Percentiles rank a stretch among this genome's conserved stretches.
phyloP scores from a whole-genome alignment of 129 eudicot genomes.

The Artemisia tridentata region DNA sequence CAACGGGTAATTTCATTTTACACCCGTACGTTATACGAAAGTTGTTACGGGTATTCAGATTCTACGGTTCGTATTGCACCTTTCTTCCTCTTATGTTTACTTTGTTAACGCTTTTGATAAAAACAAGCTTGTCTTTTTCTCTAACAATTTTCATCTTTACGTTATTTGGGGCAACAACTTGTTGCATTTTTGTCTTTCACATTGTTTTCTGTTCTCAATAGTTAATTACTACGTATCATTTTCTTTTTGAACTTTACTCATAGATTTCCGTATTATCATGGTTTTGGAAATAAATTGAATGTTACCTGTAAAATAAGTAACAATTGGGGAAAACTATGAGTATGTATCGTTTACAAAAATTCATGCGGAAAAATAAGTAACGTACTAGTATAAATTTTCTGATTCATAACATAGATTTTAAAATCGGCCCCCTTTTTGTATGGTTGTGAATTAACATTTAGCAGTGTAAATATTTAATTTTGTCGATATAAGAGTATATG shows the following conservation, averaged over 20 bases:
- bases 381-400: too few relatives aligned
- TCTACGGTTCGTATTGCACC: slow-evolving; percentile 30
- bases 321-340: background rate
- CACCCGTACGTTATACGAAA: slow-evolving; percentile 22
- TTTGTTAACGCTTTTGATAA: slow-evolving; percentile 21
- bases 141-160: slow-evolving; percentile 37
- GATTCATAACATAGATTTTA: too few relatives aligned
- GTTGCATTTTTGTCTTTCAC: slow-evolving; percentile 30
- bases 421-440: too few relatives aligned
- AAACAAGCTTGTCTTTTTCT: slow-evolving; percentile 39
- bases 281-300: background rate
- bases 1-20: slow-evolving; percentile 23
- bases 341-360: too few relatives aligned
- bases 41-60: slow-evolving; percentile 41
- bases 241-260: background rate
- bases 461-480: too few relatives aligned
- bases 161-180: slow-evolving; percentile 36
- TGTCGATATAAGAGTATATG: too few relatives aligned
- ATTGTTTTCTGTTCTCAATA: slow-evolving; percentile 15
- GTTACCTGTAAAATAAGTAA: background rate
- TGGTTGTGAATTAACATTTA: too few relatives aligned
- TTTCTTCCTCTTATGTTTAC: slow-evolving; percentile 11
- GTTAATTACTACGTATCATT: background rate
- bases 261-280: too few relatives aligned
- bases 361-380: too few relatives aligned